These are phyloP conservation scores for Alternaria panax DNA, from an alignment of 2,329 filamentous ascomycete species.

Conservation along the genomic window DNA sequence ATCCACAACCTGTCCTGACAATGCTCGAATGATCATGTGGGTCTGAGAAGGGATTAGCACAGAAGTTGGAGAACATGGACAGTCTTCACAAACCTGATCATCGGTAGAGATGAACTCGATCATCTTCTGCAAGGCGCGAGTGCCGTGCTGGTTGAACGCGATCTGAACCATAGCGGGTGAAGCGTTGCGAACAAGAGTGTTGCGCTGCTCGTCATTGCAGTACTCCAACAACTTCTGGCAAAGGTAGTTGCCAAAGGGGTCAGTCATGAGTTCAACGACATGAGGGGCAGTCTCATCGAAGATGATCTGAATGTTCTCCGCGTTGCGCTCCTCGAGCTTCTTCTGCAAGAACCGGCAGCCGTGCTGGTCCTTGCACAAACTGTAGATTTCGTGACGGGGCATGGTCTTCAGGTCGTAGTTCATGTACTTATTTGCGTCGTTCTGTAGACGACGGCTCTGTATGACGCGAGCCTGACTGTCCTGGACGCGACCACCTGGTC, in stretches of 20 bases:
- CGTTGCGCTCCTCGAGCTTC: conserved; percentile 89
- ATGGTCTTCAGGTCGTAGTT: conserved; percentile 84
- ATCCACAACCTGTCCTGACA: conserved; percentile 85
- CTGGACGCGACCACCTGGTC: conserved; percentile 61
- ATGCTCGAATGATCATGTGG: conserved; percentile 83
- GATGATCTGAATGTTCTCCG: conserved; percentile 87
- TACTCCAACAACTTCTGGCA: conserved; percentile 98
- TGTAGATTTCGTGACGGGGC: conserved; percentile 78
- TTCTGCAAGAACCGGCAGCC: conserved; percentile 96
- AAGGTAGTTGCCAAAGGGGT: conserved; percentile 98
- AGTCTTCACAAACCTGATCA: conserved; percentile 64
- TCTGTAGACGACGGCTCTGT: conserved; percentile 75
- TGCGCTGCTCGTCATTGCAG: conserved; percentile 94
- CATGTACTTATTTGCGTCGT: conserved; percentile 75
- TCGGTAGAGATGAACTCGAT: conserved; percentile 92
- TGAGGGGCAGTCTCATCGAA: conserved; percentile 93
- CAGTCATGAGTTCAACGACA: conserved; percentile 95
- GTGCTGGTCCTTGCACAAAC: conserved; percentile 96
- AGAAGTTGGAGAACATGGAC: background rate
- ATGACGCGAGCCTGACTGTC: conserved; percentile 81
- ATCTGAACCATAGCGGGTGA: conserved; percentile 88
- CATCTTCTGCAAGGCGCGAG: conserved; percentile 97
- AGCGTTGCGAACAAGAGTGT: conserved; percentile 88
- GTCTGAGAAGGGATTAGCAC: conserved; percentile 56
- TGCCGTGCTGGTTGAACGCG: conserved; percentile 96